Base-by-base conservation (phyloP, 148 eudicot species). In the Chenopodium suecicum region DNA sequence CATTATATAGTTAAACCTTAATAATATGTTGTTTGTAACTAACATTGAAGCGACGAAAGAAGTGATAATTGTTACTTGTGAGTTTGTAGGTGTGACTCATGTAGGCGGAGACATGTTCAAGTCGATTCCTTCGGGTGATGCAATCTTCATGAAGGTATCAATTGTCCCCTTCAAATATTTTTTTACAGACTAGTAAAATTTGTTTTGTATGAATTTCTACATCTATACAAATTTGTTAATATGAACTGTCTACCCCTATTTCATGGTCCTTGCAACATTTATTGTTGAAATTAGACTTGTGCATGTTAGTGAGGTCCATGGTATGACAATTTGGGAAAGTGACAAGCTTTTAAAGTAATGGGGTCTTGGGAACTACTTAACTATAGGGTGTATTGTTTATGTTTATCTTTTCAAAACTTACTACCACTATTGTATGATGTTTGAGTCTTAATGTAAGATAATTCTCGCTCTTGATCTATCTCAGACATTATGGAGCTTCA, bases 101-200 rank as follows among this genome's bases (percentile, higher is more conserved):
- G 88, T 87, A 27, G 91, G 91, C 46, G 92, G 92, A 17, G 88
- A 90, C 76, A 90, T 90, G 90, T 88, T 90, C 83, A 80, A 88
- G 73, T 85, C 86, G 0, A 87, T 90, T 74, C 92, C 92, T 23
- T 74, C 75, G 20, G 90, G 84, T 46, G 92, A 90, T 81, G 92
- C 87, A 50, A 87, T 90, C 74, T 90, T 90, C 85, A 90, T 84
- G 89, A 90, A 90, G 91, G 92, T 90, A 77, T 48, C 19, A 9
- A 25, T 27, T 12, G 4, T 7, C 5, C 10, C 4, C 70, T 66
- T 22, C 13, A 7, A 11, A 2, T 13, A 10, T 0, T 16, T 54
- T 54, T 54, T 54, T 54, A 54, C 4, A 12, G 20, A 54, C 60
- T 54, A 54, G 4, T 54, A 48, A 16, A 16, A 16, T 54, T 20